phyloP scores from a whole-genome alignment of 139 green algal species.

The Chlorella ohadii region DNA sequence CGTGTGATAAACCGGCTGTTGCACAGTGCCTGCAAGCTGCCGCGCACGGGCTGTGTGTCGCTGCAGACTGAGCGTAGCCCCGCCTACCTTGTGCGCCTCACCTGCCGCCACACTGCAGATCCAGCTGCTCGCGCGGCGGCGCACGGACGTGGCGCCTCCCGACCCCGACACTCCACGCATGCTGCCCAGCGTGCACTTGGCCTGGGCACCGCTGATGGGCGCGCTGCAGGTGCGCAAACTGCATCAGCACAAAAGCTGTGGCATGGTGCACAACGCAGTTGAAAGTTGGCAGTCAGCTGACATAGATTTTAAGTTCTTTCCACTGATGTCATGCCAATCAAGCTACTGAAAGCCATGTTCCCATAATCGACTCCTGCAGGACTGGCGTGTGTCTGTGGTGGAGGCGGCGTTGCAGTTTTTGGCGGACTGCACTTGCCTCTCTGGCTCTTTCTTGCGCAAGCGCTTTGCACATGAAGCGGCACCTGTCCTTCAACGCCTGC shows the following conservation, averaged over 20 bases:
- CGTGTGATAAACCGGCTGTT: no score
- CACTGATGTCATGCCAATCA: no score
- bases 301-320: no score
- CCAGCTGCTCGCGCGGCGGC: conserved; percentile 8
- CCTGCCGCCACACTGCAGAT: conserved; percentile 13
- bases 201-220: conserved; percentile 68
- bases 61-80: no score
- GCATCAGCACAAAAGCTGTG: no score
- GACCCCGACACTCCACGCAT: conserved; percentile 64
- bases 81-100: no score
- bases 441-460: conserved; percentile 62
- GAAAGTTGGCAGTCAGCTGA: no score
- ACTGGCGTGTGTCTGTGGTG: conserved; percentile 57
- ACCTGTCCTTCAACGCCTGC: conserved; percentile 65
- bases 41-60: no score
- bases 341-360: no score
- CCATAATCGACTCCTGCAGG: conserved; percentile 18
- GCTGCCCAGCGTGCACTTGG: conserved; percentile 73
- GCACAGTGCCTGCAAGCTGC: no score
- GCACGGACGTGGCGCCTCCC: conserved; percentile 49
- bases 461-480: conserved; percentile 68
- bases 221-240: conserved; percentile 47
- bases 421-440: conserved; percentile 30
- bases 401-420: conserved; percentile 36
- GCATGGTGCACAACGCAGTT: no score